Conservation (phyloP, 352 stramenopile genomes). For the Globisporangium paddicum region DNA sequence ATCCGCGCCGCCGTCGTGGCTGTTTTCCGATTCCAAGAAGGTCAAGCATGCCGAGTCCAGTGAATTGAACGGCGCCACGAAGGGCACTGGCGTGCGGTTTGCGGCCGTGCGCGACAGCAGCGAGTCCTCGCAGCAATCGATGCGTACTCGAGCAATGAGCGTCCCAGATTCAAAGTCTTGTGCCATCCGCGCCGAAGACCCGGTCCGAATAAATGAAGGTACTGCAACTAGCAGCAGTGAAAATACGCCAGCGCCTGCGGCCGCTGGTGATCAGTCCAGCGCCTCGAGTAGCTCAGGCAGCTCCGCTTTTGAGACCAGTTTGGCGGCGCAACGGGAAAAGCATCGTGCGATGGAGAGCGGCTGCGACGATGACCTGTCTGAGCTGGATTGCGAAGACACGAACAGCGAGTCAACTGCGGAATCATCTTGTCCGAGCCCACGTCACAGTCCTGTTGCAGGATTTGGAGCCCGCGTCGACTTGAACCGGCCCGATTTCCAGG, state of each 20-base stretch:
- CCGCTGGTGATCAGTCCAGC: not conserved
- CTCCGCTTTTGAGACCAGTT: slow-evolving; percentile 4
- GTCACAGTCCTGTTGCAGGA: slow-evolving; percentile 27
- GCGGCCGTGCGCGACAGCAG: not conserved
- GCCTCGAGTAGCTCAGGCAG: not conserved
- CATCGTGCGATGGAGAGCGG: not conserved
- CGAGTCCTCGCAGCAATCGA: not conserved
- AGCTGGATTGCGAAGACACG: slow-evolving; percentile 65
- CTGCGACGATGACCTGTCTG: slow-evolving; percentile 48
- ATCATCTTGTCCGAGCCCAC: slow-evolving; percentile 68
- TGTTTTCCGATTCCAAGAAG: slow-evolving; percentile 12
- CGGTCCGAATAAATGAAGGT: not conserved
- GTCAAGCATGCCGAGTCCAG: not conserved
- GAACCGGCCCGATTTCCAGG: slow-evolving; percentile 6
- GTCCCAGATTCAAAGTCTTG: slow-evolving; percentile 7
- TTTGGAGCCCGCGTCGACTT: slow-evolving; percentile 27
- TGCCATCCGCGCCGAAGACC: slow-evolving; percentile 4
- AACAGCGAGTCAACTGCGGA: slow-evolving; percentile 72
- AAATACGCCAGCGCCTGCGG: not conserved
- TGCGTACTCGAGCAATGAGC: not conserved
- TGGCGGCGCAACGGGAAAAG: not conserved
- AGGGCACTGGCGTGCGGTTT: not conserved
- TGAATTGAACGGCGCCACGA: not conserved
- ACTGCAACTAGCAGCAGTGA: not conserved
- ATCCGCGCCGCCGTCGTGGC: slow-evolving; percentile 18